phyloP scores from a whole-genome alignment of 345 rosid species.

The Populus tremula region DNA sequence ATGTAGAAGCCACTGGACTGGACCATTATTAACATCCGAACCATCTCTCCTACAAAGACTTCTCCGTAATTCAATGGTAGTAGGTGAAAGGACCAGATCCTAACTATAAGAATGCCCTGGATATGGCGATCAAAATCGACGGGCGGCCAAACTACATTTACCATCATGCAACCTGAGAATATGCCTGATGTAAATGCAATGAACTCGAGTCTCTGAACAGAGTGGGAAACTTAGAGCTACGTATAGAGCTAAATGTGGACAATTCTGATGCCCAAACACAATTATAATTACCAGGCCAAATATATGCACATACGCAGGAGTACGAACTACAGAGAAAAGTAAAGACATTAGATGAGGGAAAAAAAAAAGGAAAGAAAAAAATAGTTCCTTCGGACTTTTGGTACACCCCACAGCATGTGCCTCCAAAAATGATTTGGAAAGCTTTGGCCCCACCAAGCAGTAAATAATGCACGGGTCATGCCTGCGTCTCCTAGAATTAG shows the following conservation, averaged over 20 bases:
- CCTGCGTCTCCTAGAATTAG: neutral
- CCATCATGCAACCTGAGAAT: constrained; percentile 1
- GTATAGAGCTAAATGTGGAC: neutral
- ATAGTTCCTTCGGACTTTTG: neutral
- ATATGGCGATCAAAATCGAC: neutral
- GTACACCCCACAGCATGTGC: constrained; percentile 1
- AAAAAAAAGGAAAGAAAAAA: neutral
- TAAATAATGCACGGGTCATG: neutral
- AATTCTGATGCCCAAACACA: constrained; percentile 3
- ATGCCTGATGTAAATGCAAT: constrained; percentile 7
- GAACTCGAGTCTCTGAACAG: constrained; percentile 1
- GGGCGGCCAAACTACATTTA: neutral
- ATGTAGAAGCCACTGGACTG: neutral
- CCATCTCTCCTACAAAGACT: neutral
- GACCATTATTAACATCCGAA: neutral
- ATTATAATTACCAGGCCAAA: constrained; percentile 21
- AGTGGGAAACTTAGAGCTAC: neutral
- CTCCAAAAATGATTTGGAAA: constrained; percentile 1
- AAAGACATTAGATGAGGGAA: neutral
- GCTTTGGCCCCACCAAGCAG: constrained; percentile 6
- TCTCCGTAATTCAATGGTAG: neutral
- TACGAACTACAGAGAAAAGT: constrained; percentile 12
- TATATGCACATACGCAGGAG: constrained; percentile 24
- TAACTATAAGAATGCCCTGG: neutral
- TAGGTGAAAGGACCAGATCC: neutral